Evolutionary conservation across 139 green algal genomes (phyloP), one percentile per base, ranked within the genome.

Genomic region (Axilococcus clingmanii): DNA sequence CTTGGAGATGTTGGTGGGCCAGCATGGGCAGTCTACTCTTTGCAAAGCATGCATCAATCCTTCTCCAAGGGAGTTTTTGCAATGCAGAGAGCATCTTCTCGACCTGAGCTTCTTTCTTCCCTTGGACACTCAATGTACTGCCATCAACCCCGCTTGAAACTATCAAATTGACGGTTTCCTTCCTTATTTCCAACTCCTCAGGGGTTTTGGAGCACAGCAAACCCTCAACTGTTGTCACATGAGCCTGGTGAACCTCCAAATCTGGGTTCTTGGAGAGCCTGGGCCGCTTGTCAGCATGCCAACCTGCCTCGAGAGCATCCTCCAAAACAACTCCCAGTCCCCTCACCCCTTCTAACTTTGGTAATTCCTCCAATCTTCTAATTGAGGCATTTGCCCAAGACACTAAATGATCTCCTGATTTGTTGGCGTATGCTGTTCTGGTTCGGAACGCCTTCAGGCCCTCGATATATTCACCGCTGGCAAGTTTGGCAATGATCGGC

Each of bases 331-430:
- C 76, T 1, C 78, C 81, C 7, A 4, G 15, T 5, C 27, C 29
- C 15, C 31, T 42, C n/a, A 16, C 15, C 5, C 12, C 31, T 24
- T 29, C 14, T 14, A 57, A 15, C 35, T 29, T 35, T 12, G 79
- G 80, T 55, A 90, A 68, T 58, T 84, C 44, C 29, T 74, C 20
- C 17, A 77, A 50, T 42, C 57, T 61, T 20, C 83, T 66, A 27
- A 94, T 65, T 5, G 55, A 75, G 44, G 57, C 63, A 66, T 92
- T 92, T 48, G 81, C 68, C 82, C 79, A 94, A 3, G 78, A 76
- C 40, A 94, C 84, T 30, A 92, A 63, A 61, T 89, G 78, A 63
- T 91, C 82, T 2, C 64, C 61, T 19, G 48, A 64, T 53, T 37
- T 68, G 66, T 90, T 91, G 40, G 79, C 81, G 37, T 85, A 88